phyloP scores from a whole-genome alignment of 805 yeast species.

The Starmerella bacillaris region DNA sequence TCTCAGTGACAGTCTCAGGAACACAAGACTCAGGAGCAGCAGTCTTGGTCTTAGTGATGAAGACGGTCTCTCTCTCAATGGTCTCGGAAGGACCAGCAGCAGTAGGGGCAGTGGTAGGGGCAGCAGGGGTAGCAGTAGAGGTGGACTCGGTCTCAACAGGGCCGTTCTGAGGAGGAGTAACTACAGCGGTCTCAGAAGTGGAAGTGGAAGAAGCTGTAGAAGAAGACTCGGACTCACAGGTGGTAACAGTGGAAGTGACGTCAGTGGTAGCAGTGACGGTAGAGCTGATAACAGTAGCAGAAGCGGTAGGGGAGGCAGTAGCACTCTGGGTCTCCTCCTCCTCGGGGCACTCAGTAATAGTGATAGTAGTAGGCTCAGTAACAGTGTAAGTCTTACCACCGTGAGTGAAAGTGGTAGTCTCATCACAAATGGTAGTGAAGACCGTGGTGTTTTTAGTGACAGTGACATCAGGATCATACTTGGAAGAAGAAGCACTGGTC shows the following conservation, averaged over 20 bases:
- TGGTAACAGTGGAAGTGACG: conserved; percentile 3
- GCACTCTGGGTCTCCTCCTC: conserved; percentile 9
- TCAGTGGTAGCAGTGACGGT: not conserved
- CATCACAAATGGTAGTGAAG: not conserved
- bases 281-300: conserved; percentile 20
- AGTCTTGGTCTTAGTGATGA: conserved; percentile 1
- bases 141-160: too few species aligned
- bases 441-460: not conserved
- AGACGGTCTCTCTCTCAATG: conserved; percentile 3
- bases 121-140: conserved; percentile 28
- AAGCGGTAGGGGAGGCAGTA: not conserved
- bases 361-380: conserved; percentile 48
- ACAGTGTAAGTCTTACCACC: conserved; percentile 1
- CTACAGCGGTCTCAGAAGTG: not conserved
- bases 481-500: conserved; percentile 3
- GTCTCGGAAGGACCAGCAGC: conserved; percentile 19
- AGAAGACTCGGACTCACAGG: conserved; percentile 30
- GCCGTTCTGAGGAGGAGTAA: conserved; percentile 51
- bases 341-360: conserved; percentile 59
- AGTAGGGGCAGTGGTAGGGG: conserved; percentile 33
- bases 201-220: not conserved
- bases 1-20: not conserved
- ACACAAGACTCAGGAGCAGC: conserved; percentile 4
- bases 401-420: conserved; percentile 1
- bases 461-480: conserved; percentile 3